Base-by-base conservation (phyloP, 2,329 filamentous ascomycete species). In the Ophiobolus disseminans region DNA sequence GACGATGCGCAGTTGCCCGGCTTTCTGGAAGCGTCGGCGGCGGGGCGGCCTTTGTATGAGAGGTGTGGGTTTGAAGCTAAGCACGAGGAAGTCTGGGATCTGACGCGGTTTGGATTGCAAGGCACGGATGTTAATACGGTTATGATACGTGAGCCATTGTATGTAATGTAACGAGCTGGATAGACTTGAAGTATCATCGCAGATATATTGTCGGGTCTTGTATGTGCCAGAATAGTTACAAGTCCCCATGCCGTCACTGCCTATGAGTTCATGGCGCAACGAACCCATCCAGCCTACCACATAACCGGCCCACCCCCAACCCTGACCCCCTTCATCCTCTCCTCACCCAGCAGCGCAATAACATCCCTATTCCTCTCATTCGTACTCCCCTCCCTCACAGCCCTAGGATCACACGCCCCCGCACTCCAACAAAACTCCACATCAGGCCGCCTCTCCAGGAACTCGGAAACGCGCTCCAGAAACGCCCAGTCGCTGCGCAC, bases 1-100 rank as follows among this genome's bases (percentile, higher is more conserved):
- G 76, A 80, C 52, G 55, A 63, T 34, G 55, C 69, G 13, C 65
- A 71, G 1, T 39, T 80, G 16, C 70, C 70, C n/a, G 58, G 61
- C 2, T 79, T 73, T 53, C 53, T 80, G 7, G 77, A 80, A 47
- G 65, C 74, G 3, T 73, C 72, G 8, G 62, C 67, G 8, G 65
- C 67, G 42, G 78, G 76, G 0, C 69, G 61, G 39, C 69, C 67
- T 6, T 45, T 80, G 39, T 80, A 80, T 52, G 61, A 55, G 41
- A 65, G 62, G 21, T 48, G 59, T 23, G 68, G 67, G 8, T 73
- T 71, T 21, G 41, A 55, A 7, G n/a, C 51, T 2, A 50, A 58
- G 9, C 38, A 64, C 3, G 60, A 63, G 10, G 45, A 56, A 17
- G 36, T 40, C 3, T 72, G 65, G 16, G 64, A 72, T 32, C 17